Conservation (phyloP, 2,329 filamentous ascomycete genomes). For the Trichophyton schoenleinii region DNA sequence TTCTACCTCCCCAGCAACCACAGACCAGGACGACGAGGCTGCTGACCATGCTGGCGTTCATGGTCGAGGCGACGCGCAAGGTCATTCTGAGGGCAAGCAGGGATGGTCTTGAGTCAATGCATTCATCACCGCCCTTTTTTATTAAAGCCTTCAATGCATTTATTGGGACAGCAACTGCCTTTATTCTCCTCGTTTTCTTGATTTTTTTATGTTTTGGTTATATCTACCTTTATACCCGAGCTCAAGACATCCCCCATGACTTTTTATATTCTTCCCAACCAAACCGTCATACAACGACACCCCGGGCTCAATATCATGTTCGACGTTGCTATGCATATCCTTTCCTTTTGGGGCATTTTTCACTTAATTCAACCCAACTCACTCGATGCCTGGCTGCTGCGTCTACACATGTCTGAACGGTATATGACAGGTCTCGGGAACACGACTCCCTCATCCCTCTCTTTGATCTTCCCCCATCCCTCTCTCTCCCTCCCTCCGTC, state of each 20-base stretch:
- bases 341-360: neutral
- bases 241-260: neutral
- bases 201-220: neutral
- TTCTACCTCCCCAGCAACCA: neutral
- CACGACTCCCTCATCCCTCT: neutral
- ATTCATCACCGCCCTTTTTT: neutral
- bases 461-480: neutral
- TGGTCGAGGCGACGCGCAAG: neutral
- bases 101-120: neutral
- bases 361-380: neutral
- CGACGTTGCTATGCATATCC: neutral
- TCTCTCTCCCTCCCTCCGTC: too few relatives aligned
- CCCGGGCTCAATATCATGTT: neutral
- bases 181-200: too few relatives aligned
- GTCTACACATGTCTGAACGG: neutral
- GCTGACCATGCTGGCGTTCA: conserved; percentile 1
- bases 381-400: neutral
- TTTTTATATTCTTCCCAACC: neutral
- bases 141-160: neutral
- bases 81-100: neutral
- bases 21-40: neutral
- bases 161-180: too few relatives aligned
- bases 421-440: neutral
- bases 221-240: neutral
- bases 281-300: neutral